A percentile compares a stretch with the other conserved stretches of the same genome.
These are phyloP conservation scores for Inga laurina DNA, from an alignment of 306 rosid genomes.

Conservation along the genomic window DNA sequence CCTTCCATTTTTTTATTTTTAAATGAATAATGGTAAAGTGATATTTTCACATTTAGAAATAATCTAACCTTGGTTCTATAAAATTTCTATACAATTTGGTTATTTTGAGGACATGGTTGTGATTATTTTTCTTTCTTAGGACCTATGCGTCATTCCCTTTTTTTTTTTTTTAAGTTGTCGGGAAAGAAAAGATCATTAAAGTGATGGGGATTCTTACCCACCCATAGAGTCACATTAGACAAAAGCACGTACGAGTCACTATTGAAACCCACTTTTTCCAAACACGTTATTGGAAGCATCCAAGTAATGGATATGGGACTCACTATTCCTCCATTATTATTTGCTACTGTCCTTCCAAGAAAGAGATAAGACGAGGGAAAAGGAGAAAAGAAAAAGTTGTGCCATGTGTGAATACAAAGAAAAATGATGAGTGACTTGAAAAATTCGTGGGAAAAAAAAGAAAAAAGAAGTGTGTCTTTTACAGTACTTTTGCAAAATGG, in stretches of 20 bases:
- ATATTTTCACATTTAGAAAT: no score
- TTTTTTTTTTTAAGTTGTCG: no score
- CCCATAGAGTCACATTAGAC: not conserved
- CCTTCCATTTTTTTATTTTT: no score
- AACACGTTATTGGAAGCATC: not conserved
- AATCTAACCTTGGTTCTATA: no score
- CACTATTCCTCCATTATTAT: not conserved
- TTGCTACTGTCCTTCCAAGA: not conserved
- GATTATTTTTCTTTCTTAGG: no score
- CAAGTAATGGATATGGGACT: not conserved
- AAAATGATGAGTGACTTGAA: not conserved
- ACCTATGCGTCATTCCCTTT: no score
- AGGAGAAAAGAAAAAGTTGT: not conserved
- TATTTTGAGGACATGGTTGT: no score
- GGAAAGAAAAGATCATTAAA: not conserved
- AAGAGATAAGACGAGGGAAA: not conserved
- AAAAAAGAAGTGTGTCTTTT: not conserved
- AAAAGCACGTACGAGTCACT: not conserved
- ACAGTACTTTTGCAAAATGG: not conserved
- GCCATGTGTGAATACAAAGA: not conserved
- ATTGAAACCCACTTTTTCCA: not conserved
- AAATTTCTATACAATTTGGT: no score
- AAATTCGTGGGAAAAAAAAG: not conserved
- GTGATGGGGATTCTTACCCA: not conserved
- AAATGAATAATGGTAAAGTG: no score